Evolutionary conservation across 1,284 basidiomycete species (phyloP).

Genomic region (Trichosporon sp.): DNA sequence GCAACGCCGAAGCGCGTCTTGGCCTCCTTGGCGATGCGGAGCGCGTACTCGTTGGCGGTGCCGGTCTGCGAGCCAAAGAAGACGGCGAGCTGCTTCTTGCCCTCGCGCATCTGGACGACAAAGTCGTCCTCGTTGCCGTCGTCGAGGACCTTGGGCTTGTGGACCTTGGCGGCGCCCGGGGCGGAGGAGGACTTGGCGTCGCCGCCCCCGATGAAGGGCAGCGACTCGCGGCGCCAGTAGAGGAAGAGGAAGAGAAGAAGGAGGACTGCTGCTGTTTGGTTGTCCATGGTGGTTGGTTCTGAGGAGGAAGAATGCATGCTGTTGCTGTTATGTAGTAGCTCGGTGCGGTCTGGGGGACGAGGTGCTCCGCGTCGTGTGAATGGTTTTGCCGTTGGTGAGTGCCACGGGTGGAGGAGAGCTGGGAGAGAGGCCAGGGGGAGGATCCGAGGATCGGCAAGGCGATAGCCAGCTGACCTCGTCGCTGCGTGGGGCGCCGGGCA

Average conservation of each 20-base stretch:
- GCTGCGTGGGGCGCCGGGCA: no score
- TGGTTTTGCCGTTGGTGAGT: no score
- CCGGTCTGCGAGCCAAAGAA: slow-evolving; percentile 97
- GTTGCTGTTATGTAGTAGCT: neutral
- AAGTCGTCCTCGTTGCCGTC: slow-evolving; percentile 3
- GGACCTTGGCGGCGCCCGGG: neutral
- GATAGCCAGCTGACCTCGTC: no score
- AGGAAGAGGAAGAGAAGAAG: neutral
- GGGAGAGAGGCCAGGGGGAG: no score
- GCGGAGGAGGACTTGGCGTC: neutral
- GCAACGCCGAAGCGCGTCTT: slow-evolving; percentile 88
- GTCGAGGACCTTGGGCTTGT: neutral
- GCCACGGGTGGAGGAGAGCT: no score
- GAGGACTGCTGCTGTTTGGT: neutral
- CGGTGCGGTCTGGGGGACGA: neutral
- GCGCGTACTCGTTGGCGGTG: slow-evolving; percentile 91
- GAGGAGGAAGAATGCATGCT: neutral
- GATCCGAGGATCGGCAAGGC: no score
- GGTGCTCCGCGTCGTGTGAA: no score
- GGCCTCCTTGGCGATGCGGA: slow-evolving; percentile 86
- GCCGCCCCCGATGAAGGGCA: neutral
- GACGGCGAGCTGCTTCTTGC: slow-evolving; percentile 85
- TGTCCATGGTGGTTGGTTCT: neutral
- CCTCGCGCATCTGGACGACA: neutral
- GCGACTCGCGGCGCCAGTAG: neutral